phyloP scores from a whole-genome alignment of 306 rosid species.

The Oxytropis ochrocephala region DNA sequence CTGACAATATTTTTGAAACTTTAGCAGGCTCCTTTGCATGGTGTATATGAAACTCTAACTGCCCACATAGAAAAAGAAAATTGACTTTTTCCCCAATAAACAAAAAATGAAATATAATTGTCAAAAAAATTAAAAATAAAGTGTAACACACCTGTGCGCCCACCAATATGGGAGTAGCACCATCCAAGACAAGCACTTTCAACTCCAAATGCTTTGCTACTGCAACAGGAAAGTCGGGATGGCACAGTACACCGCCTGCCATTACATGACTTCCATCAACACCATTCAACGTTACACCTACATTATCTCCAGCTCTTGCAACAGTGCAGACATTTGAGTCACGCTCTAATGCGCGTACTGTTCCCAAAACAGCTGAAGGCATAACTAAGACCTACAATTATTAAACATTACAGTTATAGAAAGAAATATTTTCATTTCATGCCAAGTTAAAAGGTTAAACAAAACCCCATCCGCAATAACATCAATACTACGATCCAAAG shows the following conservation, averaged over 20 bases:
- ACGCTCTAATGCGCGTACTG: constrained; percentile 74
- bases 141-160: constrained; percentile 72
- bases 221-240: constrained; percentile 80
- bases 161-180: constrained; percentile 64
- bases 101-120: background rate
- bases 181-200: constrained; percentile 79
- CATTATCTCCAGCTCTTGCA: constrained; percentile 94
- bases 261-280: constrained; percentile 57
- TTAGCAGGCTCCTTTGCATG: constrained; percentile 79
- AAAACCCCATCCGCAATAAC: background rate
- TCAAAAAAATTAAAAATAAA: background rate
- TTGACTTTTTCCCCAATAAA: background rate
- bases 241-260: constrained; percentile 91
- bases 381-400: constrained; percentile 67
- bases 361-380: constrained; percentile 83
- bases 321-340: constrained; percentile 63
- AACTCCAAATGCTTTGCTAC: constrained; percentile 75
- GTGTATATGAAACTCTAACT: constrained; percentile 92
- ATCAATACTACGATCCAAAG: background rate
- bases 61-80: constrained; percentile 18
- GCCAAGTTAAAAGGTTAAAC: background rate
- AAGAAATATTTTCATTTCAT: background rate
- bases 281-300: constrained; percentile 72
- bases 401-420: background rate
- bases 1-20: constrained; percentile 59